Percentiles rank a stretch among this genome's conserved stretches.
These are phyloP conservation scores for Lantana camara DNA, from an alignment of 257 asterid species.

Conservation along the genomic window DNA sequence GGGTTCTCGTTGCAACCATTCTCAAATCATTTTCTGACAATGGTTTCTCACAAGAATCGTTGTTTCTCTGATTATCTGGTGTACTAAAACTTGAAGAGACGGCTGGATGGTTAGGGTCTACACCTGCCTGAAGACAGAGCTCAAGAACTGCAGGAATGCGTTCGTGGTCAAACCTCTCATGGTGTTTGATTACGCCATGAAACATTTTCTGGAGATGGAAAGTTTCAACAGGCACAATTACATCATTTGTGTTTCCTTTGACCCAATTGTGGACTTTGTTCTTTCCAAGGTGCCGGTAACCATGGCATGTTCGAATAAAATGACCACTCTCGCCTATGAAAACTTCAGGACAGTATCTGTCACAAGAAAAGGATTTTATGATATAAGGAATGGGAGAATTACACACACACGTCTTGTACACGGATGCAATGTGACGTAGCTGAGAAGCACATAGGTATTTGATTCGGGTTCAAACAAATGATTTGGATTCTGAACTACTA, in stretches of 20 bases:
- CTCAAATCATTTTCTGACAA: constrained; percentile 46
- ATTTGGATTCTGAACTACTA: neutral
- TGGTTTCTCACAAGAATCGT: constrained; percentile 20
- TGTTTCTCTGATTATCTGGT: constrained; percentile 15
- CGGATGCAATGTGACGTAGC: neutral
- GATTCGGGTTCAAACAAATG: constrained; percentile 1
- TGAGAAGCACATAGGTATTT: neutral
- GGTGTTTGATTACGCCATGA: constrained; percentile 56
- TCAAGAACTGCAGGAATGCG: constrained; percentile 82
- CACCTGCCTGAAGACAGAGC: constrained; percentile 90
- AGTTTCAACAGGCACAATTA: constrained; percentile 71
- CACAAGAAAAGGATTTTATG: constrained; percentile 13
- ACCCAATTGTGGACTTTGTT: constrained; percentile 72
- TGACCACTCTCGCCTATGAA: constrained; percentile 82
- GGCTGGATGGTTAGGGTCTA: constrained; percentile 34
- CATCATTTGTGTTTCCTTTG: constrained; percentile 50
- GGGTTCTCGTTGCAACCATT: constrained; percentile 52
- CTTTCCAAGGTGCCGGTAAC: constrained; percentile 59
- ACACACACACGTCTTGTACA: constrained; percentile 5
- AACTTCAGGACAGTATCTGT: constrained; percentile 87
- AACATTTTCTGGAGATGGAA: constrained; percentile 69
- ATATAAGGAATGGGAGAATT: neutral
- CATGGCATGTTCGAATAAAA: constrained; percentile 71
- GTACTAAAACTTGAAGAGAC: constrained; percentile 14
- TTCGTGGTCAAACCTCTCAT: constrained; percentile 74